These are phyloP conservation scores for Lentinula novae-zelandiae DNA, from an alignment of 1,284 basidiomycete genomes.

Conservation along the genomic window DNA sequence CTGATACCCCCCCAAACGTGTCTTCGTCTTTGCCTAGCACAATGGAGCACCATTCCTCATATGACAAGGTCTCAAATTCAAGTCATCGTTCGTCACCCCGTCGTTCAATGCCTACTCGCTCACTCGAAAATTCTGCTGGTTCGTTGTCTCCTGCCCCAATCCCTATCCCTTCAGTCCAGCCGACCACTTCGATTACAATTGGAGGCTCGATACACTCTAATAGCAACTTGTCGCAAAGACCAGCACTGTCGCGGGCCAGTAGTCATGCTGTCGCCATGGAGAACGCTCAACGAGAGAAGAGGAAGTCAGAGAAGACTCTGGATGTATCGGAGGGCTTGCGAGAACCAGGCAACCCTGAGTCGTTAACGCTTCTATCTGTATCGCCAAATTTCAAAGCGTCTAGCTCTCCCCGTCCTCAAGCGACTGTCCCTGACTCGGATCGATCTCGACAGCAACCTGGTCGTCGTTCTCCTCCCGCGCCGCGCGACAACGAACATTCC, in stretches of 20 bases:
- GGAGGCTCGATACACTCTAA: conserved; percentile 10
- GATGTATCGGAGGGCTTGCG: conserved; percentile 12
- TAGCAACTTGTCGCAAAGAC: not conserved
- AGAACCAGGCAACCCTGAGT: not conserved
- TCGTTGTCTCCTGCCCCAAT: conserved; percentile 9
- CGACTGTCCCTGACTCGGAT: not conserved
- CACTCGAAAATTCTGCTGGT: conserved; percentile 1
- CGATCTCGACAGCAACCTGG: not conserved
- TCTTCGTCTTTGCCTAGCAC: conserved; percentile 13
- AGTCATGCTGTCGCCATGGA: conserved; percentile 14
- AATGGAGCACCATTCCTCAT: not conserved
- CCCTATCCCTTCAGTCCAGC: conserved; percentile 12
- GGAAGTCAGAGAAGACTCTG: conserved; percentile 5
- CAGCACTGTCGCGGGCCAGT: conserved; percentile 13
- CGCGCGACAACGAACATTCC: not conserved
- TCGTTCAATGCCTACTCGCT: conserved; percentile 5
- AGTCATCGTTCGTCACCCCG: conserved; percentile 4
- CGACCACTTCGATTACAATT: conserved; percentile 9
- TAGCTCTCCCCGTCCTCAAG: not conserved
- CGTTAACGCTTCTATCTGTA: not conserved
- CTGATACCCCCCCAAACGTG: conserved; percentile 9
- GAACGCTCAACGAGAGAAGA: conserved; percentile 18
- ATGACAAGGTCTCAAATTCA: not conserved
- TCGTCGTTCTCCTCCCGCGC: not conserved
- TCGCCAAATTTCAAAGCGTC: not conserved